Conservation (phyloP, 352 stramenopile species). For the Phytophthora fragariae region DNA sequence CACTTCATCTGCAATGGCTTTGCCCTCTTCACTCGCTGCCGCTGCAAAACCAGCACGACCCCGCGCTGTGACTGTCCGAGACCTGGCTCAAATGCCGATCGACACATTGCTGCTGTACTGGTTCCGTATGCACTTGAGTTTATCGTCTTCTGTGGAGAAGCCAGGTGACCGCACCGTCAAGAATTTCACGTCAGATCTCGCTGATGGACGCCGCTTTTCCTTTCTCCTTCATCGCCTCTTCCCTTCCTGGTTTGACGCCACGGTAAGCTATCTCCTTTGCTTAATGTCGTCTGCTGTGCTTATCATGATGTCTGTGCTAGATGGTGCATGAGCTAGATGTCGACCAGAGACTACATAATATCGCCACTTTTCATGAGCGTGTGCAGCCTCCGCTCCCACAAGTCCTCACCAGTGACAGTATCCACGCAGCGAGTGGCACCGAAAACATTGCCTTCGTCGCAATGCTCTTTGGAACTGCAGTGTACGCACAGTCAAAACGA, state of each 20-base stretch:
- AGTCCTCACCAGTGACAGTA: conserved; percentile 78
- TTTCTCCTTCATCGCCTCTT: conserved; percentile 81
- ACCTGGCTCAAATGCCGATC: conserved; percentile 75
- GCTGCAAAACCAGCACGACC: conserved; percentile 21
- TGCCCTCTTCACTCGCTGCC: conserved; percentile 27
- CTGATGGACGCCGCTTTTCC: conserved; percentile 69
- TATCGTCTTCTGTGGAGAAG: conserved; percentile 68
- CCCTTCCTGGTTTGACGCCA: conserved; percentile 72
- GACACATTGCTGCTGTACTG: conserved; percentile 79
- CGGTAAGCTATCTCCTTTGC: conserved; percentile 34
- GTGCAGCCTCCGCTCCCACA: conserved; percentile 72
- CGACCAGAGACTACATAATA: conserved; percentile 73
- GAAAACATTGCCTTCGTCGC: conserved; percentile 85
- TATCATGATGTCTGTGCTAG: conserved; percentile 35
- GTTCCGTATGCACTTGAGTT: conserved; percentile 79
- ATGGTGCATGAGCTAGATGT: conserved; percentile 83
- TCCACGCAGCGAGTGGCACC: conserved; percentile 61
- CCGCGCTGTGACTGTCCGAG: conserved; percentile 57
- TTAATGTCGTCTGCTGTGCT: neutral
- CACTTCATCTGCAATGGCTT: conserved; percentile 30
- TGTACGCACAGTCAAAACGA: conserved; percentile 43
- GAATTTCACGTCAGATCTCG: conserved; percentile 81
- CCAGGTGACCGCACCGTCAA: conserved; percentile 74
- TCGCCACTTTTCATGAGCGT: conserved; percentile 69
- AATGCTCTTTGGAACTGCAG: conserved; percentile 79